phyloP scores from a whole-genome alignment of 352 stramenopile species.

The Phytopythium chamaehyphon region DNA sequence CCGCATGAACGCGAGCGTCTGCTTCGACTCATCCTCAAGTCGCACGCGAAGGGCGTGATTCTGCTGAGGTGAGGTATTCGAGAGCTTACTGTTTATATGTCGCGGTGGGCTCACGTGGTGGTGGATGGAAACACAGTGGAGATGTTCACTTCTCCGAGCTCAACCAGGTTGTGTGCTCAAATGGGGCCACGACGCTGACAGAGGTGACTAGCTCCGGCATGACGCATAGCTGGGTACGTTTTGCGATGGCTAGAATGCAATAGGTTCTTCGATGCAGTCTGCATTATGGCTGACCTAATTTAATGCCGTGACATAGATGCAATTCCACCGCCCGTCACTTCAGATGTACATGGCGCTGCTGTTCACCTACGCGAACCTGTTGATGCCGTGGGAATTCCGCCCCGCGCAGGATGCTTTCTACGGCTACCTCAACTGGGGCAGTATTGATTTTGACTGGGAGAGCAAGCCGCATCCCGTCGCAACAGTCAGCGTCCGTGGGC shows the following conservation, averaged over 20 bases:
- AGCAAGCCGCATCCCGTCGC: constrained; percentile 43
- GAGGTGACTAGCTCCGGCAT: constrained; percentile 92
- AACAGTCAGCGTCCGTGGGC: constrained; percentile 49
- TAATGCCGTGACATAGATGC: constrained; percentile 36
- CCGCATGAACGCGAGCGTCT: constrained; percentile 75
- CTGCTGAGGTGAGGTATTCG: constrained; percentile 78
- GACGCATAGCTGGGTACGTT: constrained; percentile 90
- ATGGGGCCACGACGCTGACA: constrained; percentile 53
- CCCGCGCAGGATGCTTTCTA: constrained; percentile 63
- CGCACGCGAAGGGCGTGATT: constrained; percentile 82
- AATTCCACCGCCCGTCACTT: constrained; percentile 56
- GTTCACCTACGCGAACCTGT: constrained; percentile 69
- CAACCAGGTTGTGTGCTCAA: constrained; percentile 88
- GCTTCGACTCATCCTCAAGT: constrained; percentile 79
- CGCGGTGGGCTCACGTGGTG: not conserved
- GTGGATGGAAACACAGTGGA: constrained; percentile 36
- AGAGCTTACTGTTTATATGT: constrained; percentile 3
- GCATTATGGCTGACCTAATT: not conserved
- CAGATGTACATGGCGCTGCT: constrained; percentile 51
- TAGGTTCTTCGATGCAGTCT: not conserved
- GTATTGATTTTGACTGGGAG: constrained; percentile 90
- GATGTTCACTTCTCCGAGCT: constrained; percentile 93
- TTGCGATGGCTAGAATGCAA: not conserved
- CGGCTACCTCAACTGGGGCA: constrained; percentile 90
- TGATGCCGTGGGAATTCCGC: constrained; percentile 79